Percentiles rank a stretch among this genome's conserved stretches.
These are phyloP conservation scores for Gilbertella persicaria DNA, from an alignment of 371 early-diverging fungal species.

Conservation along the genomic window DNA sequence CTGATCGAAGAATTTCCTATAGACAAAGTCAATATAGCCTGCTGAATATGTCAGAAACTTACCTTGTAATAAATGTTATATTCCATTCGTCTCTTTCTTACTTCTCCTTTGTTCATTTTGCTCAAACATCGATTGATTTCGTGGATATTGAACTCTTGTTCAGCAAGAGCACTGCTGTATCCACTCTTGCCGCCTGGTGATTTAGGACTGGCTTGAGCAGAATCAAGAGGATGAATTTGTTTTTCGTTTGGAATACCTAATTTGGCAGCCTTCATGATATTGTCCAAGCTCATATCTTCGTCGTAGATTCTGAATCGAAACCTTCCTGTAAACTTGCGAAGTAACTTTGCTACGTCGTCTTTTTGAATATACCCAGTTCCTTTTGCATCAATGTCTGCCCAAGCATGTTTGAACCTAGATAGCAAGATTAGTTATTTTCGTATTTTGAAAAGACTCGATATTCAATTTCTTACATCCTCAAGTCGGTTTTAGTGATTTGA, in stretches of 20 bases:
- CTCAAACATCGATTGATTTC: constrained; percentile 29
- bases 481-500: constrained; percentile 53
- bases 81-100: constrained; percentile 40
- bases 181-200: constrained; percentile 1
- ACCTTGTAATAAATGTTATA: constrained; percentile 56
- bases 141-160: constrained; percentile 16
- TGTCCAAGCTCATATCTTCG: constrained; percentile 23
- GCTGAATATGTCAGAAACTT: background rate
- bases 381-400: constrained; percentile 58
- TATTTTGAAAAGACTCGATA: too few relatives aligned
- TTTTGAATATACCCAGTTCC: constrained; percentile 58
- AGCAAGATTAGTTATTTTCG: background rate
- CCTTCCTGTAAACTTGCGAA: constrained; percentile 47
- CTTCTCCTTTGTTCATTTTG: constrained; percentile 24
- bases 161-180: background rate
- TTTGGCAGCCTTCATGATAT: constrained; percentile 1
- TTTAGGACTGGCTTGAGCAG: constrained; percentile 1
- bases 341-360: constrained; percentile 46
- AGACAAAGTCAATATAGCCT: background rate
- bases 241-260: constrained; percentile 3
- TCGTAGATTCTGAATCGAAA: constrained; percentile 52
- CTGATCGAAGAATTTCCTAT: constrained; percentile 45
- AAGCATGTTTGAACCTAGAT: constrained; percentile 53
- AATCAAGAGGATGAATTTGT: background rate
- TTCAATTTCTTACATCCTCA: constrained; percentile 56